Base-by-base conservation (phyloP, 2,329 filamentous ascomycete genomes). In the Colletotrichum tropicale region DNA sequence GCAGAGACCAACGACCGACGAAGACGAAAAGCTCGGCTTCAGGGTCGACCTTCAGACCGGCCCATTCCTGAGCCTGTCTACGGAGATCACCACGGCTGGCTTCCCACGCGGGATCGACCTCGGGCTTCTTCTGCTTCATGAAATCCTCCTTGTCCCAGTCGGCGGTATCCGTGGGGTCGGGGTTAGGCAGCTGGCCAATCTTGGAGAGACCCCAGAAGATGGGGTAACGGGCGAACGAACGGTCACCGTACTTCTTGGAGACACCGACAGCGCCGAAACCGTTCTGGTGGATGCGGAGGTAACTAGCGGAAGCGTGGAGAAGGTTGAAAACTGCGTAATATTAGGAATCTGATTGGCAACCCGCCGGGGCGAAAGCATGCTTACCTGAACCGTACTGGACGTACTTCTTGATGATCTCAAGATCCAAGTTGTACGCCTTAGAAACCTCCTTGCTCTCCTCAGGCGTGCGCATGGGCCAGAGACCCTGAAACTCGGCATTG, bases 251-350 rank as follows among this genome's bases (percentile, higher is more conserved):
- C 81, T 94, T 94, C 78, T 91, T 91, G 3, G 90, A 92, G 3
- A 94, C 92, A 78, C 92, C 92, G 48, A 93, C 92, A 18, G 92
- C 92, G 67, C 92, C 92, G 73, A 93, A 93, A 4, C 92, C 92
- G 79, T 92, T 90, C 79, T 94, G 92, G 78, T 93, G 91, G 28
- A 93, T 85, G 72, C 92, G 89, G 12, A 94, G 87, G 78, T 93
- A 93, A 78, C 90, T 92, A 21, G 91, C 90, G 69, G 89, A 92
- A n/a, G 91, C 91, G 81, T 94, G 92, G 8, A 94, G 85, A 67
- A 94, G 85, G 81, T 94, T 94, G 86, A 94, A 93, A n/a, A 94
- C 90, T 78, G 34, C 12, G 34, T 7, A 5, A 13, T 6, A 34
- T 75, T 16, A 75, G 65, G 8, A 3, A 8, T 10, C 16, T 7